A percentile compares a stretch with the other conserved stretches of the same genome.
phyloP scores from a whole-genome alignment of 805 yeast species.

The Candida bentonensis region DNA sequence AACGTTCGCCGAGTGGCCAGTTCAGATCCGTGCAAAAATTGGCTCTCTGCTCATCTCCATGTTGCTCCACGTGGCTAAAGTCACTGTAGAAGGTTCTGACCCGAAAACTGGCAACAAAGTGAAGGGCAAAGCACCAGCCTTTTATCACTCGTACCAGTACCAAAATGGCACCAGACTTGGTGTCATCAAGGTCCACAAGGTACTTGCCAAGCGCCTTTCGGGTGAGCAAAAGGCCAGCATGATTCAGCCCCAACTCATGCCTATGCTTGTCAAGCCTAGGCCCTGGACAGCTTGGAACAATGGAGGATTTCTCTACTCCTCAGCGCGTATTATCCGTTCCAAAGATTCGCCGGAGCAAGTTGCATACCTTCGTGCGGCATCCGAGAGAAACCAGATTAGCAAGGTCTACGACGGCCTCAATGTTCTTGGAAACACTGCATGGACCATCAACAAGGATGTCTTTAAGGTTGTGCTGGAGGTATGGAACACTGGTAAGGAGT shows the following conservation, averaged over 20 bases:
- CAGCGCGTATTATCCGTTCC: constrained; percentile 53
- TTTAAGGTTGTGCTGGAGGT: constrained; percentile 55
- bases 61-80: constrained; percentile 68
- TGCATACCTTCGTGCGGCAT: constrained; percentile 80
- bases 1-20: constrained; percentile 40
- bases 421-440: constrained; percentile 73
- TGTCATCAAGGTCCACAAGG: constrained; percentile 59
- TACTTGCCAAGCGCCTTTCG: constrained; percentile 50
- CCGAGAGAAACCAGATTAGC: constrained; percentile 49
- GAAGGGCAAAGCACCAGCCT: constrained; percentile 75
- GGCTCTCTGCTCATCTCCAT: constrained; percentile 71
- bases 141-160: constrained; percentile 77
- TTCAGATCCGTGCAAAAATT: constrained; percentile 46
- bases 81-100: constrained; percentile 65
- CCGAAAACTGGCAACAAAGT: constrained; percentile 60
- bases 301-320: constrained; percentile 73
- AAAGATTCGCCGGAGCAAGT: constrained; percentile 79
- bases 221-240: constrained; percentile 53
- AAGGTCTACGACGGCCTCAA: constrained; percentile 68
- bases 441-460: constrained; percentile 75
- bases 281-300: constrained; percentile 72
- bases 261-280: constrained; percentile 85
- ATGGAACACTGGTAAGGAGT: constrained; percentile 77
- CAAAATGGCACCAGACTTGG: constrained; percentile 70
- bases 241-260: constrained; percentile 70